These are phyloP conservation scores for Plasmodium vivax DNA, from an alignment of 169 alveolate genomes.

Conservation along the genomic window DNA sequence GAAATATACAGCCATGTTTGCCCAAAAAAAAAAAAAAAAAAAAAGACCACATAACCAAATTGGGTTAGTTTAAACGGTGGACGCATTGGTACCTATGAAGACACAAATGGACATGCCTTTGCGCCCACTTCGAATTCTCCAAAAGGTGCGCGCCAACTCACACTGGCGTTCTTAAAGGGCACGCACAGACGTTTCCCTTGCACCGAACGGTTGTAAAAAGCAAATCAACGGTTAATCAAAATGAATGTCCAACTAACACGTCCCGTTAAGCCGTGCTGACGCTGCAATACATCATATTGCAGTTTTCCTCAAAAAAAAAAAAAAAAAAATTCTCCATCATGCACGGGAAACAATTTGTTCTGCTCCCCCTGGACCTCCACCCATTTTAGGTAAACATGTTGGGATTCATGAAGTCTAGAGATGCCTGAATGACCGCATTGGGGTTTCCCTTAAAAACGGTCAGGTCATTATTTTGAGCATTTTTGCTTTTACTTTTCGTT, in stretches of 20 bases:
- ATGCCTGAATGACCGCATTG: conserved; percentile 16
- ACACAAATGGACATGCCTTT: neutral
- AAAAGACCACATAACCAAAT: neutral
- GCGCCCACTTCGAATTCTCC: neutral
- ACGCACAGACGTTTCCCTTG: neutral
- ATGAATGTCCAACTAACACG: neutral
- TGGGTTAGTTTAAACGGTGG: neutral
- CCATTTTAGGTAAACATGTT: conserved; percentile 43
- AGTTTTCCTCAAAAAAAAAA: neutral
- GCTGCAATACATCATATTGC: neutral
- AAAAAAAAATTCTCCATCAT: neutral
- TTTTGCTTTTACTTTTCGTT: conserved; percentile 11
- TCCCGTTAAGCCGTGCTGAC: neutral
- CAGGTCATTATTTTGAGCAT: conserved; percentile 6
- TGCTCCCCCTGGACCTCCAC: neutral
- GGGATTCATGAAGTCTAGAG: conserved; percentile 65
- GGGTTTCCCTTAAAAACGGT: conserved; percentile 23
- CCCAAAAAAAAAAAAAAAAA: neutral
- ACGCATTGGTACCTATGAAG: neutral
- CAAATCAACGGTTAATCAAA: neutral
- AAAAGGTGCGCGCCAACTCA: neutral
- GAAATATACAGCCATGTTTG: neutral
- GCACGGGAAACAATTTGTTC: neutral
- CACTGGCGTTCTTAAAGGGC: neutral
- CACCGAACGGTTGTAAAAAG: neutral